Conservation (phyloP, 2,329 filamentous ascomycete species). For the Akanthomyces dipterigenus region DNA sequence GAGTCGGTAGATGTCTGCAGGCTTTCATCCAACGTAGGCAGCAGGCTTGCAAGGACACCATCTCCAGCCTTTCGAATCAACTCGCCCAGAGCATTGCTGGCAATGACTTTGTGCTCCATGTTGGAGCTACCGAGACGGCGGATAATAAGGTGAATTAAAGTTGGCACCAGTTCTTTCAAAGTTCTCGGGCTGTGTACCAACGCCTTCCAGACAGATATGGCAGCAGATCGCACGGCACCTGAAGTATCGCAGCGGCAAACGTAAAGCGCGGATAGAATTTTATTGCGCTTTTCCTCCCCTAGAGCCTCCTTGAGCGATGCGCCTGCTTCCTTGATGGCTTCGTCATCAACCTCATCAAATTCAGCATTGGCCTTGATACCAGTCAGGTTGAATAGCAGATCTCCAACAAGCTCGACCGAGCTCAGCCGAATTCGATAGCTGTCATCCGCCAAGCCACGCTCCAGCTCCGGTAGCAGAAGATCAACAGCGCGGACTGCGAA, state of each 20-base stretch:
- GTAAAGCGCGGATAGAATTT: constrained; percentile 92
- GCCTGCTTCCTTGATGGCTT: constrained; percentile 74
- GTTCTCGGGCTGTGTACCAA: constrained; percentile 86
- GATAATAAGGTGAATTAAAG: constrained; percentile 90
- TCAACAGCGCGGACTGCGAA: constrained; percentile 94
- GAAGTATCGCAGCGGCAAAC: constrained; percentile 97
- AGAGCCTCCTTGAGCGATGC: constrained; percentile 91
- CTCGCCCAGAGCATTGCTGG: constrained; percentile 92
- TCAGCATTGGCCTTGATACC: constrained; percentile 78
- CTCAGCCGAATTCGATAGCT: constrained; percentile 97
- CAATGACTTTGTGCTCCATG: constrained; percentile 98
- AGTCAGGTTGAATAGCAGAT: constrained; percentile 94
- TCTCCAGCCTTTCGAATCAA: constrained; percentile 96
- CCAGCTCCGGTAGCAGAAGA: constrained; percentile 85
- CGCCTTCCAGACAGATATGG: constrained; percentile 93
- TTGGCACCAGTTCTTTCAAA: constrained; percentile 91
- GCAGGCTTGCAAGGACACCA: constrained; percentile 75
- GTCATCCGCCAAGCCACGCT: constrained; percentile 93
- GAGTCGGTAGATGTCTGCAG: constrained; percentile 82
- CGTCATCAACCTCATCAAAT: constrained; percentile 70
- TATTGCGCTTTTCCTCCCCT: constrained; percentile 93
- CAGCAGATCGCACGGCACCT: constrained; percentile 79
- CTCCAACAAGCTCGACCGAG: constrained; percentile 94
- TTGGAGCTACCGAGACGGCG: constrained; percentile 89
- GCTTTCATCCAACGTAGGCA: constrained; percentile 89